Evolutionary conservation across 371 early-diverging fungal genomes (phyloP), one percentile per base, ranked within the genome.

Genomic region (Mortierella sp.): DNA sequence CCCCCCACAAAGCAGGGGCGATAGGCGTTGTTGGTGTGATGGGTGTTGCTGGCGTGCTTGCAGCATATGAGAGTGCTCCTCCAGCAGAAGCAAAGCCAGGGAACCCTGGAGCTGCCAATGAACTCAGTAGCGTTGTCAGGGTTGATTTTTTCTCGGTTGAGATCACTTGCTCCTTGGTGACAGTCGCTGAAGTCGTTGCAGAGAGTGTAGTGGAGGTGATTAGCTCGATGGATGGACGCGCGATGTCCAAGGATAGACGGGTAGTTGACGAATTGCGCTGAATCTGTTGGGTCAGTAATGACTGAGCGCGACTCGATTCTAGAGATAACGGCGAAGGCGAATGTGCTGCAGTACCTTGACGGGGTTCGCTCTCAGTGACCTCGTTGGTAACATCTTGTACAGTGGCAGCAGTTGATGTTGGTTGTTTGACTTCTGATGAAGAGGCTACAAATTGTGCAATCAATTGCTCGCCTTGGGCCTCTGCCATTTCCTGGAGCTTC

Each of bases 251-350:
- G 3, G 72, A 70, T 5, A 54, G 40, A 1, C 64, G 64, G 51
- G 57, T 43, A 4, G 64, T 47, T n/a, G 60, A 14, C 5, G 32
- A 26, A n/a, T 54, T 67, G 28, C 72, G 72, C 10, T 62, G 64
- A n/a, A 58, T 43, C 43, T 78, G 78, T 59, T 69, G 69, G 3
- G 73, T 61, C 18, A 78, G 55, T 20, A 72, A 54, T 22, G 78
- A 69, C 28, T 58, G 69, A 4, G 78, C 78, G 10, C 61, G 72
- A 39, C 55, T 55, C 26, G 55, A 24, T 55, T 55, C 70, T 35
- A 57, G n/a, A 11, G 70, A 16, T 18, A 22, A 11, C 10, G 12
- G n/a, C 16, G 26, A 18, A 9, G 70, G 5, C 12, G 49, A 16
- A 4, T n/a, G 5, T 9, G 16, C 49, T 9, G 12, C 8, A n/a